These are phyloP conservation scores for Phialocephala sp. DNA, from an alignment of 2,329 filamentous ascomycete genomes.

Conservation along the genomic window DNA sequence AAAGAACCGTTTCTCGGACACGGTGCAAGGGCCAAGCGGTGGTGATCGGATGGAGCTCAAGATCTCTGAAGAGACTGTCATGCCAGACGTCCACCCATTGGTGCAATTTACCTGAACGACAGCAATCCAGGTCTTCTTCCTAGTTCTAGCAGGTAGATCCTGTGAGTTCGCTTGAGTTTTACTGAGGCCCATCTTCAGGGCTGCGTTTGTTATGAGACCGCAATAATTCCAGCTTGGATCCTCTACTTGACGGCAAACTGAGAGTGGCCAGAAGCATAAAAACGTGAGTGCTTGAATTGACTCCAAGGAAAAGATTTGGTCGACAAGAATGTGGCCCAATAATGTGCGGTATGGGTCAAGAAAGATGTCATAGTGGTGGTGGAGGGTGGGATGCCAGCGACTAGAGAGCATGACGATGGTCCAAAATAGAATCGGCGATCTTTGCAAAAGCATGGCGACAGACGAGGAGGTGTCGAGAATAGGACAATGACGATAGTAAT, in stretches of 20 bases:
- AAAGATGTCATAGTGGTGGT: constrained; percentile 11
- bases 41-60: neutral
- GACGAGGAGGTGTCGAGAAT: constrained; percentile 19
- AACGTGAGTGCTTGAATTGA: constrained; percentile 31
- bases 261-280: constrained; percentile 39
- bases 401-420: constrained; percentile 27
- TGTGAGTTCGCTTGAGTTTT: neutral
- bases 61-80: neutral
- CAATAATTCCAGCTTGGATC: constrained; percentile 31
- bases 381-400: constrained; percentile 19
- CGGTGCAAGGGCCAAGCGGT: neutral
- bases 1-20: neutral
- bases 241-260: constrained; percentile 19
- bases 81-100: neutral
- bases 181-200: constrained; percentile 21
- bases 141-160: neutral
- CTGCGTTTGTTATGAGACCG: constrained; percentile 26
- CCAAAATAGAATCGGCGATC: constrained; percentile 26
- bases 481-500: constrained; percentile 27
- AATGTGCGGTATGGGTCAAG: constrained; percentile 20
- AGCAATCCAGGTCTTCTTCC: neutral
- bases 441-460: constrained; percentile 11
- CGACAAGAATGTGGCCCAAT: constrained; percentile 18
- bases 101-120: neutral
- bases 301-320: constrained; percentile 13